Evolutionary conservation across 441 rosid genomes (phyloP), one percentile per base, ranked within the genome.

Genomic region (Erodium moschatum): DNA sequence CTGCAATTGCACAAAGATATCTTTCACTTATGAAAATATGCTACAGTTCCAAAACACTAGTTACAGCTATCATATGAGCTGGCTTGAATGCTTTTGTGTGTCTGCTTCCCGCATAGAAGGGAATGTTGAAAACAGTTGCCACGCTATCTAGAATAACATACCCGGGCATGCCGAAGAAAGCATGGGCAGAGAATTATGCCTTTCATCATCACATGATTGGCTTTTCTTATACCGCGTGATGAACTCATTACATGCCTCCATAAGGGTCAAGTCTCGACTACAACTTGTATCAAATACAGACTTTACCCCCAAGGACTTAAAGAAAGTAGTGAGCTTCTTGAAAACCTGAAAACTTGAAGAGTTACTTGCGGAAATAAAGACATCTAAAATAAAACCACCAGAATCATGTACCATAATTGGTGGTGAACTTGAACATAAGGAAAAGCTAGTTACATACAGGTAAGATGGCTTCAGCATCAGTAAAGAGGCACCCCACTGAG

Each of bases 101-200:
- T n/a, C n/a, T n/a, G n/a, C n/a, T n/a, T n/a, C n/a, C n/a, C n/a
- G n/a, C n/a, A n/a, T n/a, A n/a, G n/a, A n/a, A n/a, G n/a, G n/a
- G n/a, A n/a, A n/a, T n/a, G n/a, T n/a, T 33, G 9, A 40, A 40
- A 40, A 40, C 12, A 48, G 2, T 13, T 48, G 38, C 0, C 54
- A 48, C 1, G 4, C 16, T 11, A 0, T 40, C 9, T 52, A 52
- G 60, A 60, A 68, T 72, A 48, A 76, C 42, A 44, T 33, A 93
- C 96, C 98, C 74, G 98, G 98, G 74, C 97, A 93, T 0, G 98
- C 88, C 0, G 96, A 93, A 9, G 97, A 83, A 71, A 93, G 87
- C 88, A 93, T 78, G 66, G 98, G 98, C 0, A 93, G 74, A 24
- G 83, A 74, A 16, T 73, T 74, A 35, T 81, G 70, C 66, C 48